These are phyloP conservation scores for Bruguiera gymnorhiza DNA, from an alignment of 345 rosid genomes.

Conservation along the genomic window DNA sequence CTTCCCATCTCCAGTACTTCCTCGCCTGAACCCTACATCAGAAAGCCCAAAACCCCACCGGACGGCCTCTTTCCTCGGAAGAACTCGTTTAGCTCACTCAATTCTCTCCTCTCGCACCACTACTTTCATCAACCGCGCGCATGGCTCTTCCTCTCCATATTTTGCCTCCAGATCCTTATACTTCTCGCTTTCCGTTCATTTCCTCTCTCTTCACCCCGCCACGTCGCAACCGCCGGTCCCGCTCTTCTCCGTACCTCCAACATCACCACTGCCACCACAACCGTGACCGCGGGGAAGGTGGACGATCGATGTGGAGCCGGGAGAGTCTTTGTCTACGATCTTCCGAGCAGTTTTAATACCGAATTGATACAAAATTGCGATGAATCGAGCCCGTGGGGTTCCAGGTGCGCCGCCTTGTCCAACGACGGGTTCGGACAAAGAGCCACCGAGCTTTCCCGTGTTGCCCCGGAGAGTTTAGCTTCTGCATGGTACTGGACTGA, in stretches of 20 bases:
- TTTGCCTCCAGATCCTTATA: constrained; percentile 60
- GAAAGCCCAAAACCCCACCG: constrained; percentile 30
- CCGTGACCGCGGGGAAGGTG: not conserved
- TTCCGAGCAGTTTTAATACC: constrained; percentile 66
- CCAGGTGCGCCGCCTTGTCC: constrained; percentile 63
- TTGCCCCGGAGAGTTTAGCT: constrained; percentile 57
- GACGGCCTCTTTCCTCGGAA: constrained; percentile 27
- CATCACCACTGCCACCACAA: not conserved
- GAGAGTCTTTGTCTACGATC: constrained; percentile 66
- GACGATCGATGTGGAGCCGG: constrained; percentile 51
- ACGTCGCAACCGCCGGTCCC: constrained; percentile 6
- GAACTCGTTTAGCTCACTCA: constrained; percentile 40
- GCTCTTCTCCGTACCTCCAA: not conserved
- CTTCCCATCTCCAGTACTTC: constrained; percentile 46
- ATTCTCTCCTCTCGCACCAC: constrained; percentile 29
- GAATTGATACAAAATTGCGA: constrained; percentile 64
- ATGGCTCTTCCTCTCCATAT: constrained; percentile 56
- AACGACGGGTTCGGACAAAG: constrained; percentile 71
- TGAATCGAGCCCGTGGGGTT: constrained; percentile 81
- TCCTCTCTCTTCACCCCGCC: constrained; percentile 34
- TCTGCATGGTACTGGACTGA: constrained; percentile 95
- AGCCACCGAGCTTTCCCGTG: constrained; percentile 45
- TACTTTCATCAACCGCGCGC: constrained; percentile 42
- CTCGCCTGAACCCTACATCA: constrained; percentile 40
- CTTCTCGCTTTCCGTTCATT: constrained; percentile 50